Evolutionary conservation across 139 green algal species (phyloP), one percentile per base, ranked within the genome.

Genomic region (Closterium sp.): DNA sequence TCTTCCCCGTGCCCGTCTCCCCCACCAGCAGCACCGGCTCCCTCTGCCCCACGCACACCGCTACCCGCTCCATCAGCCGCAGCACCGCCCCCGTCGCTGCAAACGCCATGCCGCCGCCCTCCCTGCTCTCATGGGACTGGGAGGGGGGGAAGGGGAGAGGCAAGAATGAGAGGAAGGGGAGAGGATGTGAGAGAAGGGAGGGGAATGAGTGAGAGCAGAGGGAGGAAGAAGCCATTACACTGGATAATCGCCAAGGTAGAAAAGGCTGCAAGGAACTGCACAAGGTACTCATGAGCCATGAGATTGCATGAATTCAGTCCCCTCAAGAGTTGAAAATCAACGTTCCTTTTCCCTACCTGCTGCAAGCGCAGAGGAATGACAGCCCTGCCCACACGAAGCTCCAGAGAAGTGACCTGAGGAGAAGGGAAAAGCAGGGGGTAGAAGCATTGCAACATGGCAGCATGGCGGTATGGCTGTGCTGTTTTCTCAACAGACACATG

Each of bases 1-100:
- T 99, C 92, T 99, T 99, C 43, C 98, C 98, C 0, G 97, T 98
- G 85, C 98, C 98, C 36, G 98, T 99, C 96, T 99, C 98, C n/a
- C 98, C 98, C 7, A 99, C 98, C 84, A 99, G 95, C 91, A 99
- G 95, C 84, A 98, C 95, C 4, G 98, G 96, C 94, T 99, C 98
- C 1, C 43, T 85, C 81, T 95, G 90, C 2, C 91, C 66, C 8
- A 98, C 88, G 2, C 95, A 95, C 10, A 94, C 95, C 0, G 96
- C 96, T n/a, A 98, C 94, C 3, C 95, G 92, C 95, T 99, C 98
- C 95, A 99, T 97, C 30, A 98, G 85, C 9, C 98, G 95, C 93
- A 97, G 96, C 0, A 96, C 95, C 66, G 98, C 96, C 7, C 96
- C 97, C 0, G 98, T 99, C 84, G 91, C 89, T 5, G 96, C 96